Evolutionary conservation across 2,329 filamentous ascomycete species (phyloP), one percentile per base, ranked within the genome.

Genomic region (Colletotrichum eleusines): DNA sequence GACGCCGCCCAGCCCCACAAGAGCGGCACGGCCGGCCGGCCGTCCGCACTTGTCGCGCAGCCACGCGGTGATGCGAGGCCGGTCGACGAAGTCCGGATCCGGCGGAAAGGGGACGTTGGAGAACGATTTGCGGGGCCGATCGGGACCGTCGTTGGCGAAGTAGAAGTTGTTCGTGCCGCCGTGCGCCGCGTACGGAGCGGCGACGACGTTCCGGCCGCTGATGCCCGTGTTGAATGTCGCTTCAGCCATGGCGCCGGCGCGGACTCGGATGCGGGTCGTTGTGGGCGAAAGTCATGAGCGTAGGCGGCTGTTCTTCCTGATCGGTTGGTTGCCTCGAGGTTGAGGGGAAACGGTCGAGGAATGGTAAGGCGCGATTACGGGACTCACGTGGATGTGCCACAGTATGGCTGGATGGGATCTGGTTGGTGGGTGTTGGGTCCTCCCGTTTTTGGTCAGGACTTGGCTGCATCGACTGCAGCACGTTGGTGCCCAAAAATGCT

Each of bases 101-200:
- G 50, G 50, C 3, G 50, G 50, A 18, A 53, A 53, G 14, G 50
- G 50, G 7, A 38, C 33, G 31, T 20, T 54, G 11, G 51, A 54
- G 51, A 54, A 54, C 2, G 31, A 11, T 5, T 35, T 54, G 51
- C 20, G 28, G 18, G 31, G 11, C 8, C 16, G 11, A 9, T 1
- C 6, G 20, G 31, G 31, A 11, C 20, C 31, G 16, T 35, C 31
- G 31, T 35, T n/a, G 31, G 16, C 51, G n/a, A 54, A 35, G 51
- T 54, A 54, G 12, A 23, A 35, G 51, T 54, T 54, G 51, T 54
- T 54, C 31, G 51, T 33, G 16, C 51, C 51, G 28, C 51, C 31
- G 18, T n/a, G 8, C 7, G 28, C 18, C 18, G 51, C 51, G 51
- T 20, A 33, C 31, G 51, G 51, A 3, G 51, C 51, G 20, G 51